Base-by-base conservation (phyloP, 2,329 filamentous ascomycete genomes). In the Monosporascus sp. region DNA sequence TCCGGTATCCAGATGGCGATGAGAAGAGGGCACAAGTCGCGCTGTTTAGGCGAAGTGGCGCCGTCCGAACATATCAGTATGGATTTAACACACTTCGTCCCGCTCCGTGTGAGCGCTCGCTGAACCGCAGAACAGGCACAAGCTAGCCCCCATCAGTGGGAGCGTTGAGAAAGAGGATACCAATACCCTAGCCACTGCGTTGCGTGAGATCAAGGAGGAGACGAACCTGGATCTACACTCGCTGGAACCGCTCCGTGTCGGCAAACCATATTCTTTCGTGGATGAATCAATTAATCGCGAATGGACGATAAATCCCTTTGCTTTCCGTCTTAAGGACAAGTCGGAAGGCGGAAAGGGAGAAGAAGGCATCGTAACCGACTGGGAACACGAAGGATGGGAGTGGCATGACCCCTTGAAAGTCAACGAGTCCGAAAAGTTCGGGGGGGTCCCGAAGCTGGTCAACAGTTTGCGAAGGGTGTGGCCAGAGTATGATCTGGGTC, bases 241-340 rank as follows among this genome's bases (percentile, higher is more conserved):
- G 0, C 63, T 86, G 7, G 70, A 72, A 2, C 71, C 84, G 22
- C 74, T 82, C 60, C 77, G 81, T 18, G 72, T 76, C 24, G 85
- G 84, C 1, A 83, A 83, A 54, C 76, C 78, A 3, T 88, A 81
- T 59, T 71, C 72, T 1, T 85, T 87, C 56, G 60, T 63, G 5
- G 84, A 87, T 58, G 62, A 72, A 3, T 70, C 70, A 0, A 68
- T 85, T 15, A 72, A 76, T 20, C 78, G 81, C 24, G 72, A 80
- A 62, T 88, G 85, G 84, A 82, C 74, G 6, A 75, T 88, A 48
- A 74, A 85, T 55, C 82, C 85, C 0, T 88, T 88, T 58, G 78
- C 75, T 0, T 88, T 81, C 63, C 67, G 74, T 7, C 70, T 86
- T 26, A 78, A 71, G 48, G 59, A 71, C 7, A 57, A 65, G 6